phyloP scores from a whole-genome alignment of 306 rosid genomes.

The Nissolia schottii region DNA sequence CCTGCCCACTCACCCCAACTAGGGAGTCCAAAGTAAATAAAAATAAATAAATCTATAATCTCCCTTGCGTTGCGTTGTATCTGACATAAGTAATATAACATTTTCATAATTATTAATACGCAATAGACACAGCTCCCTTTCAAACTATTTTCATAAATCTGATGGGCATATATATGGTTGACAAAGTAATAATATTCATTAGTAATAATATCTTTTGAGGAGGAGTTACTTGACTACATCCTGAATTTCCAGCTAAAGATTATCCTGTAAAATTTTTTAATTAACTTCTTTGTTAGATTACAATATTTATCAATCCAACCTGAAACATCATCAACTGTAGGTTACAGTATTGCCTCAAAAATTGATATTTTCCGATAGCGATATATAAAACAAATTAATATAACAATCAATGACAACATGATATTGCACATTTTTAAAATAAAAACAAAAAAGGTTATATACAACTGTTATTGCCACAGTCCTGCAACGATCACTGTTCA shows the following conservation, averaged over 20 bases:
- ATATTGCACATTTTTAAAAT: too few relatives aligned
- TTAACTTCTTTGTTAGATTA: not conserved
- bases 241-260: not conserved
- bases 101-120: too few relatives aligned
- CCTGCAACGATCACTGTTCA: not conserved
- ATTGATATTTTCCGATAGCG: too few relatives aligned
- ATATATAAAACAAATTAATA: too few relatives aligned
- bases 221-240: not conserved
- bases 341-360: too few relatives aligned
- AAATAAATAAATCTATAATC: not conserved
- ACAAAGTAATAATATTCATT: not conserved
- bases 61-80: not conserved
- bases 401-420: not conserved
- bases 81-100: too few relatives aligned
- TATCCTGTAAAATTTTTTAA: not conserved
- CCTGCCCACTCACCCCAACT: too few relatives aligned
- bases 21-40: too few relatives aligned
- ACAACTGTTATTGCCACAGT: not conserved
- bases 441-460: too few relatives aligned
- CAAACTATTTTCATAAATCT: not conserved
- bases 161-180: not conserved
- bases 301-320: not conserved
- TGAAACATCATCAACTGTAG: not conserved
- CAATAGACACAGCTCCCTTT: not conserved
- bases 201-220: not conserved